Conservation (phyloP, 2,329 filamentous ascomycete genomes). For the Phialophora macrospora region DNA sequence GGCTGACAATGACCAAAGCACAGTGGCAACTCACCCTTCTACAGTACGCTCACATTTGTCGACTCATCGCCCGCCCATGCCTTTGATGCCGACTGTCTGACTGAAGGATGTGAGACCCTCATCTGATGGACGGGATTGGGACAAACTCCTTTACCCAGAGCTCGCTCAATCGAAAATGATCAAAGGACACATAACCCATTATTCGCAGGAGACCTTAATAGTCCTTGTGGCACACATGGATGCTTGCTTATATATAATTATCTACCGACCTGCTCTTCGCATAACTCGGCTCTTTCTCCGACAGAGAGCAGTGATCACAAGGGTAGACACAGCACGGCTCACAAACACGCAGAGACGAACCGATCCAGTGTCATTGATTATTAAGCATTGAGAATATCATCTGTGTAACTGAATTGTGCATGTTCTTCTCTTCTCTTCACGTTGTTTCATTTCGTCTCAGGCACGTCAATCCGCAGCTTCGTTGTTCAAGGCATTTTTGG, state of each 20-base stretch:
- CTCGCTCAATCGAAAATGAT: neutral
- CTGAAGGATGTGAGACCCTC: too few species aligned
- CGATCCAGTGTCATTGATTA: neutral
- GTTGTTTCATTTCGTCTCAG: too few species aligned
- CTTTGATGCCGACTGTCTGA: neutral
- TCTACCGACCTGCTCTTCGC: neutral
- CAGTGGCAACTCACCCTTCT: neutral
- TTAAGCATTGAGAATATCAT: neutral
- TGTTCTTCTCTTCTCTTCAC: too few species aligned
- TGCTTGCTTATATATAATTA: neutral
- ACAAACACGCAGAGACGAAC: neutral
- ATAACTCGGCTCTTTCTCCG: neutral
- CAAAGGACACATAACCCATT: neutral
- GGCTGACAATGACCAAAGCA: neutral
- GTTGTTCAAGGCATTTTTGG: neutral
- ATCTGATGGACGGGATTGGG: neutral
- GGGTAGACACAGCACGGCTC: too few species aligned
- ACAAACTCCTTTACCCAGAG: neutral
- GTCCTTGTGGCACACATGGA: neutral
- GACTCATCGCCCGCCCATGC: neutral
- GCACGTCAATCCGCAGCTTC: neutral
- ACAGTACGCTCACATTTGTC: neutral
- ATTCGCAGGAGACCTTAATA: neutral
- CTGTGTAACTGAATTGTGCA: too few species aligned
- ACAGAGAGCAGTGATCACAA: neutral